These are phyloP conservation scores for Ogataea siamensis DNA, from an alignment of 805 yeast species.

Conservation along the genomic window DNA sequence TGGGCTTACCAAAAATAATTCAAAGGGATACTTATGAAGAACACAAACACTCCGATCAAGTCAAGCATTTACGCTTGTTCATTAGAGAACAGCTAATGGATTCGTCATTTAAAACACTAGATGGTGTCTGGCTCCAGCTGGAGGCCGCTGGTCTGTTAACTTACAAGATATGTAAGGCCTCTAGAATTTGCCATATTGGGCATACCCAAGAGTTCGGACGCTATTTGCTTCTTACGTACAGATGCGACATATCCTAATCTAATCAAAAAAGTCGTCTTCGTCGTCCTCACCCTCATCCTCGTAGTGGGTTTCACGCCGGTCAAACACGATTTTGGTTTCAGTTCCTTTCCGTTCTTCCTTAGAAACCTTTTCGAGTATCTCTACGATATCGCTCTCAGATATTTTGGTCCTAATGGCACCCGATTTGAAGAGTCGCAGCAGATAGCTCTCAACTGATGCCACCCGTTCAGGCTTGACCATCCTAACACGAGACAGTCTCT, in stretches of 20 bases:
- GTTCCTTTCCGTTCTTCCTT: conserved; percentile 61
- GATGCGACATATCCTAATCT: conserved; percentile 20
- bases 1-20: no score
- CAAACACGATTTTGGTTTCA: conserved; percentile 63
- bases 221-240: background rate
- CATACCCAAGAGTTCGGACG: background rate
- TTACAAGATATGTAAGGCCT: background rate
- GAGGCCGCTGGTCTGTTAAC: no score
- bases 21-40: no score
- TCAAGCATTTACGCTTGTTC: no score
- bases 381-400: conserved; percentile 79
- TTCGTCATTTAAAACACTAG: no score
- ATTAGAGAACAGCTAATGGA: no score
- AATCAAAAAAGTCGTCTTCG: conserved; percentile 35
- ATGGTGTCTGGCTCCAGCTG: no score
- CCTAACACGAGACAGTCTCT: conserved; percentile 79
- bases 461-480: conserved; percentile 93
- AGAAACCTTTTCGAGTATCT: conserved; percentile 77
- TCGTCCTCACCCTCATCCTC: conserved; percentile 26
- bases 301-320: conserved; percentile 37
- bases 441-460: conserved; percentile 77
- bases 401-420: conserved; percentile 76
- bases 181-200: background rate
- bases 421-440: conserved; percentile 66
- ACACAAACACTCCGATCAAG: no score